Base-by-base conservation (phyloP, 2,329 filamentous ascomycete genomes). In the Nakataea oryzae region DNA sequence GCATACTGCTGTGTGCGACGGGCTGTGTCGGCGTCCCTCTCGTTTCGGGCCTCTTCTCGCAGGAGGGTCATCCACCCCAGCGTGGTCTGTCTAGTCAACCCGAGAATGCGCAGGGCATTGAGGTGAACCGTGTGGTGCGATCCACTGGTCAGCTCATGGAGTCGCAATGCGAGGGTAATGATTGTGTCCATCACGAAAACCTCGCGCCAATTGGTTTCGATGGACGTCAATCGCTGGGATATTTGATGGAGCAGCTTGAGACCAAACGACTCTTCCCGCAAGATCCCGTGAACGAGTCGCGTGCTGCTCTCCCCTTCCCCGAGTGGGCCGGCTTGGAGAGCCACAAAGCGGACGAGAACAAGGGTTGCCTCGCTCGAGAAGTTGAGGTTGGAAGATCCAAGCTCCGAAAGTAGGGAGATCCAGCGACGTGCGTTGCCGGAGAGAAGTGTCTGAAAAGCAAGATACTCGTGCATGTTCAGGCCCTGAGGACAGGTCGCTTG, bases 191-290 rank as follows among this genome's bases (percentile, higher is more conserved):
- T 87, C 17, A 78, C 76, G 60, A 82, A 70, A 0, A 72, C 74
- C 64, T 89, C 86, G 0, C 85, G 76, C 81, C 84, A 87, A 57
- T 84, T 89, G 0, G 73, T 70, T 0, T 70, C 68, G 9, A 89
- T 79, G 0, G 70, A 67, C 0, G 73, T 67, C 0, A 89, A 62
- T 1, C 74, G 70, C 1, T 60, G 62, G 58, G 73, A 65, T 0
- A 89, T 67, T 47, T 84, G 78, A 0, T 79, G 70, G 0, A 79
- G 57, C 0, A 89, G 69, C 7, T 71, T 73, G 0, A 64, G 14
- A 54, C 82, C 83, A 63, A 89, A 87, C 0, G 57, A 9, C 0
- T 64, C 3, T n/a, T 87, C 80, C 1, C 64, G 64, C 50, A 89
- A 81, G 0, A 81, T 66, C 0, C 62, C 65, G 67, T 89, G 85